Base-by-base conservation (phyloP, 805 yeast genomes). In the Sugiyamaella smithiae region DNA sequence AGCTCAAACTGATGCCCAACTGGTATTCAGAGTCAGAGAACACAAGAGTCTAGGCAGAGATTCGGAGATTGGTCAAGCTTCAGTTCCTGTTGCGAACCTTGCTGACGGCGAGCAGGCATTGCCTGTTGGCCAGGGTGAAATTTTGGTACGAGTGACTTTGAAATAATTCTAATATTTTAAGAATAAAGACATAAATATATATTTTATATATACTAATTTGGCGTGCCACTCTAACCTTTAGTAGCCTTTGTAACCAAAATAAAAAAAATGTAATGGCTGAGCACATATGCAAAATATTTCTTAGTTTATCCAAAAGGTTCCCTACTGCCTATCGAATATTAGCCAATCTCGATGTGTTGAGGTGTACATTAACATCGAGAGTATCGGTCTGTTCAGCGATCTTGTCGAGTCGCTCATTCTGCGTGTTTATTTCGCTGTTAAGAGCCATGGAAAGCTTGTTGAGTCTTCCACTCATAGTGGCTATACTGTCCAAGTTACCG, bases 351-450 rank as follows among this genome's bases (percentile, higher is more conserved):
- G 84, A 76, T 28, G 84, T 83, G 63, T 86, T 87, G 69, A 84
- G 71, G 62, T 86, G 90, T 45, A 91, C 83, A 63, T 84, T 83
- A 50, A 88, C 84, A 66, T 91, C 97, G 63, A 89, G 74, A 46
- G 78, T 77, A 62, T 88, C 95, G 2, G 96, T 85, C 62, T 85
- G 84, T 57, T 88, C 89, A 58, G 87, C 91, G 56, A 93, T 83
- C 53, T 80, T 75, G 50, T 77, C 78, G 57, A 91, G 72, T 57
- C 95, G 81, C 23, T 66, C 66, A 63, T 87, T 89, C 68, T 91
- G 99, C 29, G 80, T 73, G 46, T 81, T 82, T 40, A 93, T 78
- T 68, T 91, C 98, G 26, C 77, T 77, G 46, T 88, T 81, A 62
- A 88, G 81, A 2, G 86, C 73, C 49, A 74, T 63, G 2, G 97